These are phyloP conservation scores for Fomitiporia mediterranea DNA, from an alignment of 1,284 basidiomycete species.

Conservation along the genomic window DNA sequence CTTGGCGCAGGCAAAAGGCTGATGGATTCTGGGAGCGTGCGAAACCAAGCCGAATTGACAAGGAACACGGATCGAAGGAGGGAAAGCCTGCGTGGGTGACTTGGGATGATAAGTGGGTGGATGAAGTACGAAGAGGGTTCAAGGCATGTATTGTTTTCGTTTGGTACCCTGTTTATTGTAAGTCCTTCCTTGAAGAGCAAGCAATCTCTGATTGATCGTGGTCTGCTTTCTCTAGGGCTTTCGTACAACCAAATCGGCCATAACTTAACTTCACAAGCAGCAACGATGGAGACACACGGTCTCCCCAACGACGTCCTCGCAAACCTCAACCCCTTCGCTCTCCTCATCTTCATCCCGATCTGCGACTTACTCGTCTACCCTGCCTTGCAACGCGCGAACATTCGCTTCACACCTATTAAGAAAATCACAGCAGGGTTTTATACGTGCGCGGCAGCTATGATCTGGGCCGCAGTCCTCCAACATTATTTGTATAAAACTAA, in stretches of 20 bases:
- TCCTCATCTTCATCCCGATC: constrained; percentile 72
- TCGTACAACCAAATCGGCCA: constrained; percentile 73
- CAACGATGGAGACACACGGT: constrained; percentile 66
- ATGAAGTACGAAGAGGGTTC: constrained; percentile 77
- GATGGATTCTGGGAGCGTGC: constrained; percentile 76
- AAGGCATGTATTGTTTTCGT: constrained; percentile 83
- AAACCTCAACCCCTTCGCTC: constrained; percentile 73
- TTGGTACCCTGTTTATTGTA: constrained; percentile 73
- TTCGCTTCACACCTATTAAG: constrained; percentile 38
- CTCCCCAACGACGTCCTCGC: constrained; percentile 79
- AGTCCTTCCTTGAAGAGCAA: constrained; percentile 24
- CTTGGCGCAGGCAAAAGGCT: constrained; percentile 45
- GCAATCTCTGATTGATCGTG: background rate
- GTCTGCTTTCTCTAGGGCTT: constrained; percentile 51
- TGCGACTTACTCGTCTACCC: constrained; percentile 58
- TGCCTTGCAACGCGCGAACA: constrained; percentile 31
- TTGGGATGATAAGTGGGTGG: constrained; percentile 77
- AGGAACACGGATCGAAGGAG: constrained; percentile 19
- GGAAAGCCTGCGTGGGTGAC: constrained; percentile 61
- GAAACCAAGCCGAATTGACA: constrained; percentile 56
- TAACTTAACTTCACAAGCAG: constrained; percentile 76
- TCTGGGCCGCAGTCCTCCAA: constrained; percentile 61
- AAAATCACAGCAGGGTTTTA: constrained; percentile 43
- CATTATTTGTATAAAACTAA: constrained; percentile 70
- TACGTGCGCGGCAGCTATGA: constrained; percentile 34